These are phyloP conservation scores for Nicotiana knightiana DNA, from an alignment of 257 asterid species.

Conservation along the genomic window DNA sequence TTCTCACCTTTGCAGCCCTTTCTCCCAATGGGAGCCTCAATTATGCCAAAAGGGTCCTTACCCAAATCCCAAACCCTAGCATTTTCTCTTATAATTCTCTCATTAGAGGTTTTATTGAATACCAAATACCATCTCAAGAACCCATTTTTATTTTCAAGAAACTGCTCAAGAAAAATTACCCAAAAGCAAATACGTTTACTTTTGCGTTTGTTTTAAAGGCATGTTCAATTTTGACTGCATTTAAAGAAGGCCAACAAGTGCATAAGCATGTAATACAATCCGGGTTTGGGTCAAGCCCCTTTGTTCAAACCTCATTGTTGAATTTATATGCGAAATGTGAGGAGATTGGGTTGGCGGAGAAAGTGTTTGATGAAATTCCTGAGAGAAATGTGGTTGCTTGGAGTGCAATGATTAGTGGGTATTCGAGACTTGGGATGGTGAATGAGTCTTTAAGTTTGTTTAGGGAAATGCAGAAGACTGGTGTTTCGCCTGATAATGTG, in stretches of 20 bases:
- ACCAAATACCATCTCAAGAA: constrained; percentile 24
- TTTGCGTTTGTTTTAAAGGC: constrained; percentile 59
- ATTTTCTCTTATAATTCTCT: constrained; percentile 53
- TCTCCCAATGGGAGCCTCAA: constrained; percentile 35
- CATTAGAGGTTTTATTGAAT: constrained; percentile 44
- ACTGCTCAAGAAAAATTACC: constrained; percentile 31
- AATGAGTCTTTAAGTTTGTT: constrained; percentile 59
- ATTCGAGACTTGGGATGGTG: constrained; percentile 49
- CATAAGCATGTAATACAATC: constrained; percentile 52
- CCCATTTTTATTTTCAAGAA: constrained; percentile 45
- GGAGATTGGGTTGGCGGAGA: constrained; percentile 41
- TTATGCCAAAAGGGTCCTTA: constrained; percentile 42
- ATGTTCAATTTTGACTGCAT: constrained; percentile 46
- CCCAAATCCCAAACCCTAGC: constrained; percentile 41
- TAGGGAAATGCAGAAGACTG: constrained; percentile 57
- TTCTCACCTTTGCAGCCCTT: constrained; percentile 55
- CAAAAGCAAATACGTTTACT: constrained; percentile 50
- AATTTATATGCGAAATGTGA: constrained; percentile 57
- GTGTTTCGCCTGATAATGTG: constrained; percentile 62
- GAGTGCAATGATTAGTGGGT: constrained; percentile 66
- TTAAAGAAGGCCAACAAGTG: constrained; percentile 52
- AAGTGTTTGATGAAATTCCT: constrained; percentile 71
- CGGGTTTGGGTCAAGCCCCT: constrained; percentile 38
- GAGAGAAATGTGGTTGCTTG: constrained; percentile 58
- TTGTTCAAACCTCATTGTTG: constrained; percentile 59